A percentile compares a stretch with the other conserved stretches of the same genome.
Conservation (phyloP, 441 rosid genomes). For the Lepidium campestre region DNA sequence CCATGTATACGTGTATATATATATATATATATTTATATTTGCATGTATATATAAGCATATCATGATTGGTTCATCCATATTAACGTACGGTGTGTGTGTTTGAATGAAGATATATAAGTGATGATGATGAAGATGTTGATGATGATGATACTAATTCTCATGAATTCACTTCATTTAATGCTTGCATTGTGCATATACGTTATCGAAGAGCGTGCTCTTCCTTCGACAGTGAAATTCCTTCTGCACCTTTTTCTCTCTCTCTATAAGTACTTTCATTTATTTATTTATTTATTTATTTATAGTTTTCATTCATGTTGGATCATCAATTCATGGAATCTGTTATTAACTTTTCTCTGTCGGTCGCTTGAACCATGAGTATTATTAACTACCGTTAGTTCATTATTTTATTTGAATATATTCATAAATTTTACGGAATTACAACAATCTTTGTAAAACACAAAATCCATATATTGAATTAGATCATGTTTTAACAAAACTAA, state of each 20-base stretch:
- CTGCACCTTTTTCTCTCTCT: not conserved
- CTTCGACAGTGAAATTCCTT: constrained; percentile 34
- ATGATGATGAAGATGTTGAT: constrained; percentile 26
- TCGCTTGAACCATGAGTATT: too few relatives aligned
- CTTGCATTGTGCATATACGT: constrained; percentile 26
- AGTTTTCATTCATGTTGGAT: too few relatives aligned
- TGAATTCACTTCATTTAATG: constrained; percentile 31
- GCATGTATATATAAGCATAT: constrained; percentile 10
- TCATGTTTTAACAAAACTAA: not conserved
- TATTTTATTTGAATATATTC: too few relatives aligned
- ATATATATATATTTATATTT: not conserved
- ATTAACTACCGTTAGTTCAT: too few relatives aligned
- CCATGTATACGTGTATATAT: not conserved
- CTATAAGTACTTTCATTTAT: not conserved
- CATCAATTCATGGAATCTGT: too few relatives aligned
- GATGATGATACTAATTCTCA: constrained; percentile 28
- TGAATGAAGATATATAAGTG: constrained; percentile 11
- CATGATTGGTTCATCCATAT: constrained; percentile 26
- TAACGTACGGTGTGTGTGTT: constrained; percentile 24
- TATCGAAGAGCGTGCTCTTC: constrained; percentile 30
- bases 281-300: too few relatives aligned
- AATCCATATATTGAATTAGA: not conserved
- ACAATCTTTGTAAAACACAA: too few relatives aligned
- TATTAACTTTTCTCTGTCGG: too few relatives aligned
- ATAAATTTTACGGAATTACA: too few relatives aligned